Conservation (phyloP, 2,329 filamentous ascomycete genomes). For the Exophiala oligosperma region DNA sequence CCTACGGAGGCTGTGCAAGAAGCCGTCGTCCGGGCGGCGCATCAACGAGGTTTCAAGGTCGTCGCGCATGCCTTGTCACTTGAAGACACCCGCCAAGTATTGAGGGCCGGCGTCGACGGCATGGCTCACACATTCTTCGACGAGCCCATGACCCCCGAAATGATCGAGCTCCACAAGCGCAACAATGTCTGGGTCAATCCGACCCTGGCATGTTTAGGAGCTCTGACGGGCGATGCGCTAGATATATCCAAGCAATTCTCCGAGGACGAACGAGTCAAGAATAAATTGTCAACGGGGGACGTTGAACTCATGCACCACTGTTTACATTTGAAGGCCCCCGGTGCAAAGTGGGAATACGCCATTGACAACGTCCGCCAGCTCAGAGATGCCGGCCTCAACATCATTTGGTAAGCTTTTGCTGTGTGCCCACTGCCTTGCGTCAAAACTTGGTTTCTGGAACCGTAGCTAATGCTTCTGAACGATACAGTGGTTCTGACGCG, state of each 20-base stretch:
- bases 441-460: background rate
- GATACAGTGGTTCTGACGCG: slow-evolving; percentile 11
- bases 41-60: slow-evolving; percentile 29
- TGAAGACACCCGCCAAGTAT: slow-evolving; percentile 32
- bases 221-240: slow-evolving; percentile 7
- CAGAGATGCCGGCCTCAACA: slow-evolving; percentile 5
- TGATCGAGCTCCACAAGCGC: slow-evolving; percentile 4
- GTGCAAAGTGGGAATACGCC: slow-evolving; percentile 12
- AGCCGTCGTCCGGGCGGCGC: slow-evolving; percentile 43
- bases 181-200: slow-evolving; percentile 13
- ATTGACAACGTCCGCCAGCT: slow-evolving; percentile 15
- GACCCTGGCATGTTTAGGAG: slow-evolving; percentile 5
- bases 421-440: background rate
- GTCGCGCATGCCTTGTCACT: slow-evolving; percentile 33
- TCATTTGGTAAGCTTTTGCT: slow-evolving; percentile 6
- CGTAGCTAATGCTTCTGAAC: background rate
- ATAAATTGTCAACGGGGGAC: background rate
- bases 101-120: slow-evolving; percentile 33
- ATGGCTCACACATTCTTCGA: slow-evolving; percentile 37
- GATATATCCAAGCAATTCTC: slow-evolving; percentile 3
- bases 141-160: slow-evolving; percentile 20
- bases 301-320: background rate
- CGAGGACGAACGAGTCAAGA: slow-evolving; percentile 5
- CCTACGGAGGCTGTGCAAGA: slow-evolving; percentile 46
- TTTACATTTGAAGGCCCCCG: background rate